Conservation (phyloP, 2,329 filamentous ascomycete species). For the Nemania abortiva region DNA sequence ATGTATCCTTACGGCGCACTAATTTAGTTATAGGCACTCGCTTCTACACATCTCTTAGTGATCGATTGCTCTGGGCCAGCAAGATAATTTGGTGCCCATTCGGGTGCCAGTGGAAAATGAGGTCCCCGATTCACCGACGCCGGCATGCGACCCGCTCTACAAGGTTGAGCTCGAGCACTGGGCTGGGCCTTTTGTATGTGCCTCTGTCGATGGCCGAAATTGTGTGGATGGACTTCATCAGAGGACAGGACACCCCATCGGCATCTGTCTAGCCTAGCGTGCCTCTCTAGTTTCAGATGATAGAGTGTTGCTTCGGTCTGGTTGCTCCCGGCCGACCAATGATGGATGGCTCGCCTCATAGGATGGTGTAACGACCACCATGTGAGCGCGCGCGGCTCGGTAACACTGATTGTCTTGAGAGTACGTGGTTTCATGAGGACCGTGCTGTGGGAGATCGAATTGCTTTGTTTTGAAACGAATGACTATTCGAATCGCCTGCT, state of each 20-base stretch:
- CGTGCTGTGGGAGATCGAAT: not conserved
- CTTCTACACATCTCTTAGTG: not conserved
- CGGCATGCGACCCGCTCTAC: slow-evolving; percentile 30
- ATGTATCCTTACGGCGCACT: not conserved
- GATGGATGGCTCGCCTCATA: not conserved
- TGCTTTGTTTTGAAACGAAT: slow-evolving; percentile 19
- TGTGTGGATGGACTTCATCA: not conserved
- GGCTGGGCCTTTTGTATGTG: slow-evolving; percentile 19
- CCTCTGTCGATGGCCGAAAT: slow-evolving; percentile 10
- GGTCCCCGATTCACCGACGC: slow-evolving; percentile 34
- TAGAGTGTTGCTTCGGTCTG: slow-evolving; percentile 11
- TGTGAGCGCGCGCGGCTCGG: slow-evolving; percentile 18
- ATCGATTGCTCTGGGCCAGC: not conserved
- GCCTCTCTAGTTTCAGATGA: slow-evolving; percentile 2
- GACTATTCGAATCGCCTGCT: slow-evolving; percentile 17
- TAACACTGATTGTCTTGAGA: slow-evolving; percentile 15
- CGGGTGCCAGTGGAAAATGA: slow-evolving; percentile 8
- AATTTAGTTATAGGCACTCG: not conserved
- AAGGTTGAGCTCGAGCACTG: slow-evolving; percentile 22
- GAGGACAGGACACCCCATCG: slow-evolving; percentile 1
- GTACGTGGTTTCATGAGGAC: not conserved
- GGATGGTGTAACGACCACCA: slow-evolving; percentile 12
- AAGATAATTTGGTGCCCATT: not conserved
- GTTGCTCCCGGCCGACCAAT: slow-evolving; percentile 12
- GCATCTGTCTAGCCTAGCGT: not conserved